Evolutionary conservation across 2,329 filamentous ascomycete species (phyloP), one percentile per base, ranked within the genome.

Genomic region (Ceratocystis harringtonii): DNA sequence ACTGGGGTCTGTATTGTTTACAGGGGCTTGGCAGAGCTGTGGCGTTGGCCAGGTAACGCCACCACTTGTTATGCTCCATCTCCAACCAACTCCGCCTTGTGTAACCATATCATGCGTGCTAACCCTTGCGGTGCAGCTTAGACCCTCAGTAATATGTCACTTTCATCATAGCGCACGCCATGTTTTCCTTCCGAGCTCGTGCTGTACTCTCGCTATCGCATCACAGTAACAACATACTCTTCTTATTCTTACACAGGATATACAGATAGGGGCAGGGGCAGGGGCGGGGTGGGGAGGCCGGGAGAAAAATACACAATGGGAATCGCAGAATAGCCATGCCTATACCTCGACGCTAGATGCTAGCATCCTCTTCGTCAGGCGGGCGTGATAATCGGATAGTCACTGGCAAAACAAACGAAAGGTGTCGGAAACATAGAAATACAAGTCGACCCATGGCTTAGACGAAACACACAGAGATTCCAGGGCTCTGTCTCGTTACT

Each of bases 41-140:
- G 63, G 52, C 50, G 63, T 64, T 64, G 52, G 28, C 63, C 25
- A 28, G 63, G 52, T 60, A 60, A 64, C 63, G 36, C 43, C 32
- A n/a, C 63, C 63, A 60, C 52, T 44, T 58, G 52, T 58, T 30
- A n/a, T 52, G 15, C 52, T 58, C 5, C 10, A 22, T 32, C 52
- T 30, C 22, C 22, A 25, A 25, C 22, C 22, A 25, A 25, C 32
- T 58, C 10, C 17, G 5, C 15, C 15, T 32, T n/a, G 28, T 58
- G 15, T 57, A 12, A 19, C 45, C 1, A 12, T 15, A 5, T 57
- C 2, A 8, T 25, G n/a, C 17, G 15, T 15, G 12, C 15, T n/a
- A 30, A 57, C 28, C 22, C 25, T 30, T 57, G n/a, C 15, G n/a
- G 17, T 8, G 45, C n/a, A 19, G 22, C 45, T n/a, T 5, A 50